Evolutionary conservation across 225 moss, liverwort and hornwort species (phyloP), one percentile per base, ranked within the genome.

Genomic region (Rhytidiadelphus loreus): DNA sequence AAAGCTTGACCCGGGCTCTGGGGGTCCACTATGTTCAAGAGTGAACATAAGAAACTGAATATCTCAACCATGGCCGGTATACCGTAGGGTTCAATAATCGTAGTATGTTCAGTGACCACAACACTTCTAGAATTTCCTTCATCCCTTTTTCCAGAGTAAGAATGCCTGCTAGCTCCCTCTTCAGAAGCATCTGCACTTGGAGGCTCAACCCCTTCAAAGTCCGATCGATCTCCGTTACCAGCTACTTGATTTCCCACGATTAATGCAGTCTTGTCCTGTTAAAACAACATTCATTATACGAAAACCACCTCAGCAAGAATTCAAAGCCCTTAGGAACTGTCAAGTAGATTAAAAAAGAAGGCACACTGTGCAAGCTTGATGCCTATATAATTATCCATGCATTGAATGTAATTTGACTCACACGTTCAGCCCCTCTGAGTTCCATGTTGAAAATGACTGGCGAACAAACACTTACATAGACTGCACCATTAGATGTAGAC

Each of bases 41-140:
- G 94, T 33, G 99, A 99, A 90, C 99, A 99, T 81, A 99, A 93
- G 83, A 99, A 99, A 91, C 97, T 96, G 80, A 99, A 99, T 86
- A 99, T 99, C 86, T 99, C 99, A 86, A 99, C 96, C 97, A 99
- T 99, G 90, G 95, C 96, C 71, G 95, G 95, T 71, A 97, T 93
- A 81, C 99, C 99, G 87, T 99, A 99, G 21, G 99, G 94, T 79
- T 96, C 99, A 92, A 93, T 88, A 53, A 95, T 92, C 32, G 89
- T 90, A 74, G 87, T 90, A 61, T 92, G 91, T 74, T 97, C 98
- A 72, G 93, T 88, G 81, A 92, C 87, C 68, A 89, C 83, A 77
- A 92, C 92, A 84, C 93, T 91, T 88, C 88, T 94, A 61, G 93
- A 92, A 83, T 91, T 93, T 77, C 53, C 91, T 83, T 92, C 94